Conservation (phyloP, 176 grass and related monocot genomes). For the Carex scoparia region DNA sequence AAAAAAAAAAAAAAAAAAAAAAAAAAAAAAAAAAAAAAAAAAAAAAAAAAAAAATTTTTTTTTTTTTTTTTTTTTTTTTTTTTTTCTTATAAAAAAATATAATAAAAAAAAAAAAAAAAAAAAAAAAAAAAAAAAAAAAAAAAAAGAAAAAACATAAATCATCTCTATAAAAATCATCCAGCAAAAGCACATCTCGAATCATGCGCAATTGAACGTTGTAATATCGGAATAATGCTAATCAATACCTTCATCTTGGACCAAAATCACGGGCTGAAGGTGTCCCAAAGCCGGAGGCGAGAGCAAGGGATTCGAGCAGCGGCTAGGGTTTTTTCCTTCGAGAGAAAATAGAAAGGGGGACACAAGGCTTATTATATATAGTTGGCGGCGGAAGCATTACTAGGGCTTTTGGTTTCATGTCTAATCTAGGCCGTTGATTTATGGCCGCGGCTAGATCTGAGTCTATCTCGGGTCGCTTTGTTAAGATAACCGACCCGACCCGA, state of each 20-base stretch:
- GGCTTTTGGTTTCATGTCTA: neutral
- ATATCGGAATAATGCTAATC: no score
- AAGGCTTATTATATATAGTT: constrained; percentile 21
- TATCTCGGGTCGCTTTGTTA: neutral
- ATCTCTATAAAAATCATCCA: no score
- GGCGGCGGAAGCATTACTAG: neutral
- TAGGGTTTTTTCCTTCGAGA: constrained; percentile 47
- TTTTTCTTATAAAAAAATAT: no score
- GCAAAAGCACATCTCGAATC: no score
- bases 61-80: no score
- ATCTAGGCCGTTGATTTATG: constrained; percentile 2
- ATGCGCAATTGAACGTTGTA: no score
- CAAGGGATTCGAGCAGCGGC: constrained; percentile 17
- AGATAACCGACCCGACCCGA: neutral
- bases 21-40: no score
- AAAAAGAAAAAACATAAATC: no score
- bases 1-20: no score
- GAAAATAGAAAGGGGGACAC: neutral
- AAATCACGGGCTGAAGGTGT: neutral
- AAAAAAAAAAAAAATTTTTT: no score
- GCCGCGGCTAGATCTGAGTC: neutral
- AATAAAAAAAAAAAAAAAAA: no score
- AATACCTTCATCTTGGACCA: constrained; percentile 47
- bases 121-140: no score
- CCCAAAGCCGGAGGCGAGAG: neutral